Base-by-base conservation (phyloP, 139 green algal species). In the Coccomyxa sp. region DNA sequence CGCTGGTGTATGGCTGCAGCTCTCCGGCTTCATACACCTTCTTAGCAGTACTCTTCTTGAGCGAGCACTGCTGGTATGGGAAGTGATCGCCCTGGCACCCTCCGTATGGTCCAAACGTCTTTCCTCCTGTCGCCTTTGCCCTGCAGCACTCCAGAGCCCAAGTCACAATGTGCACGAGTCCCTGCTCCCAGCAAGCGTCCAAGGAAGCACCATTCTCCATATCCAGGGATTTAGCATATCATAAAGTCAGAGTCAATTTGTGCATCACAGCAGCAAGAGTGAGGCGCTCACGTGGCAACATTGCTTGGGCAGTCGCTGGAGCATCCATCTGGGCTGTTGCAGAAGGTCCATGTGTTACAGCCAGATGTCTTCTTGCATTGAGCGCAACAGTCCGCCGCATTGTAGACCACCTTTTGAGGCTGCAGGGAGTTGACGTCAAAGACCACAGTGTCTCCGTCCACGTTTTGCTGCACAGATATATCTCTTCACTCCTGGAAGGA, bases 31-130 rank as follows among this genome's bases (percentile, higher is more conserved):
- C 64, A 37, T 71, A 71, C 24, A 71, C n/a, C 29, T 36, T 71
- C 64, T 29, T 34, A 37, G 29, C 10, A 36, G 64, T 71, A n/a
- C n/a, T n/a, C n/a, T n/a, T 74, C 69, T 74, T 74, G 33, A 74
- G 69, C 12, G 33, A 27, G 69, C 69, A 74, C 69, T 74, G 69
- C 34, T 41, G 34, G 69, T 39, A 74, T 33, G 69, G 69, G 69
- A 74, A 74, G 8, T 12, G 34, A 14, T 74, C 18, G 69, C 69
- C 69, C 69, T 74, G 69, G 69, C 69, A 74, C 10, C 69, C 69
- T 3, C 69, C 69, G 34, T 74, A 50, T 27, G 69, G 35, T 10
- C 69, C 69, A 41, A 74, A 74, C 14, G 69, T 64, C 50, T 64
- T 64, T 3, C 50, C 50, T 18, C 50, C 50, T 6, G 50, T 64